A percentile compares a stretch with the other conserved stretches of the same genome.
These are phyloP conservation scores for Colletotrichum sp. DNA, from an alignment of 2,329 filamentous ascomycete species.

Conservation along the genomic window DNA sequence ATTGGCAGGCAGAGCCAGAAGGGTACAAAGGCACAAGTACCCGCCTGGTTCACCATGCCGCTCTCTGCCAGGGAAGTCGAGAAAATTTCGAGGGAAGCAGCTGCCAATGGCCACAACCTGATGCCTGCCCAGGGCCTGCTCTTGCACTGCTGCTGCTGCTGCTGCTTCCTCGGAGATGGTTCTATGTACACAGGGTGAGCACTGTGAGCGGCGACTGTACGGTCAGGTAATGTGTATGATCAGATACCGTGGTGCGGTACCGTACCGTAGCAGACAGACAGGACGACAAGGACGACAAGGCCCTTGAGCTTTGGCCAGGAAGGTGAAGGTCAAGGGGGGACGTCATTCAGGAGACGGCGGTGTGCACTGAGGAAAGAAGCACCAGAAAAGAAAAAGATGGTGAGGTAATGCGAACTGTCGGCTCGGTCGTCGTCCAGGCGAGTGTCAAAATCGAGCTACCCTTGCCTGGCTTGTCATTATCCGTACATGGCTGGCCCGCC, in stretches of 20 bases:
- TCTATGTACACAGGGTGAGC: neutral
- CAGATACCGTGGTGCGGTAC: neutral
- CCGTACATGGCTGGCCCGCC: neutral
- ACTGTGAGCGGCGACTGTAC: conserved; percentile 10
- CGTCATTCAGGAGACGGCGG: conserved; percentile 11
- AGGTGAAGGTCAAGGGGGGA: neutral
- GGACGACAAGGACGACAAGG: neutral
- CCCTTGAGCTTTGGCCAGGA: neutral
- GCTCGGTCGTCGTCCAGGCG: conserved; percentile 17
- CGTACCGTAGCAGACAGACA: neutral
- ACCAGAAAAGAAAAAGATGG: neutral
- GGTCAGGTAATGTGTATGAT: neutral
- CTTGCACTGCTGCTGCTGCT: neutral
- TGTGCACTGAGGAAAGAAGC: conserved; percentile 7
- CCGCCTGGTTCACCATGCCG: neutral
- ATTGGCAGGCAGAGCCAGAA: conserved; percentile 3
- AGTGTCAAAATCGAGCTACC: conserved; percentile 13
- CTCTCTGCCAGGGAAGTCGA: conserved; percentile 1
- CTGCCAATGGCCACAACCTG: neutral
- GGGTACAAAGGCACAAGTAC: neutral
- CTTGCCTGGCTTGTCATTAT: neutral
- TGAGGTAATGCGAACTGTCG: conserved; percentile 19
- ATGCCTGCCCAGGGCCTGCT: neutral
- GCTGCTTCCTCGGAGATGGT: neutral
- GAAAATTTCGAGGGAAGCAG: conserved; percentile 7